Conservation (phyloP, 805 yeast genomes). For the Cyberlindnera sargentensis region DNA sequence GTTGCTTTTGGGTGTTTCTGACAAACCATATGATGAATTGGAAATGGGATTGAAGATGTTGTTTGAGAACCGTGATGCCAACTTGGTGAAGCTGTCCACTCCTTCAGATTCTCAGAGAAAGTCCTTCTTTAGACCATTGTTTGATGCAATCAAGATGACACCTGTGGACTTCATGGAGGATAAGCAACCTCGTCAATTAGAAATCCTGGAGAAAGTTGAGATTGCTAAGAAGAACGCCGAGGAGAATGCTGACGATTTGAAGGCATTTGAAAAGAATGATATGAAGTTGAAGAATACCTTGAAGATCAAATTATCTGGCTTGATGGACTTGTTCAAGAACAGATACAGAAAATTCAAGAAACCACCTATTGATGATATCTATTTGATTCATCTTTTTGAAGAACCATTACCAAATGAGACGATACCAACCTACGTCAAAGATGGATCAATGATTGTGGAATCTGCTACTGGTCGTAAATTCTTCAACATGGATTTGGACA, state of each 20-base stretch:
- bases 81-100: slow-evolving; percentile 35
- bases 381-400: slow-evolving; percentile 72
- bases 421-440: slow-evolving; percentile 39
- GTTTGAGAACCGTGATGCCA: slow-evolving; percentile 51
- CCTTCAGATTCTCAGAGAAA: slow-evolving; percentile 43
- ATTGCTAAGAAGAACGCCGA: slow-evolving; percentile 27
- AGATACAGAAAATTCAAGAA: slow-evolving; percentile 87
- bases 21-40: slow-evolving; percentile 31
- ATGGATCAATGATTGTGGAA: slow-evolving; percentile 77
- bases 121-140: slow-evolving; percentile 49
- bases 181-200: slow-evolving; percentile 27
- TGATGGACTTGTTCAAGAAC: slow-evolving; percentile 84
- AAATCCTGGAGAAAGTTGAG: slow-evolving; percentile 34
- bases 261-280: slow-evolving; percentile 50
- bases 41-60: slow-evolving; percentile 41
- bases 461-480: slow-evolving; percentile 63
- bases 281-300: slow-evolving; percentile 77
- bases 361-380: slow-evolving; percentile 78
- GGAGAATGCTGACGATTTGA: slow-evolving; percentile 31
- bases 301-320: slow-evolving; percentile 76
- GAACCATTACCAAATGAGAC: slow-evolving; percentile 28
- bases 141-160: slow-evolving; percentile 50
- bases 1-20: slow-evolving; percentile 68
- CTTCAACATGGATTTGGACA: slow-evolving; percentile 88
- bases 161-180: slow-evolving; percentile 72